Base-by-base conservation (phyloP, 2,329 filamentous ascomycete genomes). In the Myriosclerotinia curreyana region DNA sequence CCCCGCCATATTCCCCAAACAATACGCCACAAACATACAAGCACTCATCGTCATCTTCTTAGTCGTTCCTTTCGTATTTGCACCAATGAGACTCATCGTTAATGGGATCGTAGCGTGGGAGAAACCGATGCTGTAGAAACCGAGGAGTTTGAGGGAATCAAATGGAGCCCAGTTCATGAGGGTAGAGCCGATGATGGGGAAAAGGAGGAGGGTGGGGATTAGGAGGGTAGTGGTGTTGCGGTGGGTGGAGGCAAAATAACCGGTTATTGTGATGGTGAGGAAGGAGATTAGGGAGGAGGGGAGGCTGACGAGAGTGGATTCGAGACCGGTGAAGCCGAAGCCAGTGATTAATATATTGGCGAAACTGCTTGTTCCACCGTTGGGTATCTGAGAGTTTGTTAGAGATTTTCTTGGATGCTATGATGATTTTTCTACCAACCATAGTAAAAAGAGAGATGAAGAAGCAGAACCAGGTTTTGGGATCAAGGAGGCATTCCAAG, bases 301-400 rank as follows among this genome's bases (percentile, higher is more conserved):
- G 5, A 73, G 60, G 2, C 51, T 60, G 11, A 72, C 61, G 1
- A 73, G 64, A 4, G 77, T 72, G 4, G 75, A 75, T 42, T 73
- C 68, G 25, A 75, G 74, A 22, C 67, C 67, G 11, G 71, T 72
- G 54, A 77, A 77, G 0, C 75, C 76, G 68, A 77, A 77, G 22
- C 72, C 71, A n/a, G 74, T 75, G 60, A 77, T 71, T 1, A 75
- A 73, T 2, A 77, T 76, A 69, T 85, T 86, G 50, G 81, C 81
- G 55, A 87, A 87, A 69, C 80, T 84, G 68, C 83, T 82, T 0
- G 83, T 84, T 31, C 85, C 85, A 40, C 68, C 84, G 66, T 87
- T 88, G 49, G 85, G 84, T 0, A 66, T 49, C 60, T 64, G 40
- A 5, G 28, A 17, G 14, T 22, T 38, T 22, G 5, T 34, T 28